Evolutionary conservation across 1,284 basidiomycete species (phyloP).

Genomic region (Tetrapyrgos nigripes): DNA sequence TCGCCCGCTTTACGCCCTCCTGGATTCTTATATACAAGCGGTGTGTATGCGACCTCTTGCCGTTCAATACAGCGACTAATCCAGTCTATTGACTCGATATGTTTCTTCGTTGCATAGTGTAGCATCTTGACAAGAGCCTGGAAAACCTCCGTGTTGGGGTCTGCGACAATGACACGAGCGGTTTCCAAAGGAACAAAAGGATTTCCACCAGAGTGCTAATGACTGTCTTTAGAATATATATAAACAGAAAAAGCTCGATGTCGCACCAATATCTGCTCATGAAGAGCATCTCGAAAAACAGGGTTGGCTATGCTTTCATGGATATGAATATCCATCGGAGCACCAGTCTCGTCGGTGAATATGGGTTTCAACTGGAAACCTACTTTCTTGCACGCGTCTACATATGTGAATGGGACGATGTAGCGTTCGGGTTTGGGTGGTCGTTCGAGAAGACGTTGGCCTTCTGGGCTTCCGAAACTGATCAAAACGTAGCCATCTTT

Average conservation of each 20-base stretch:
- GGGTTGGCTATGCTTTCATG: slow-evolving; percentile 78
- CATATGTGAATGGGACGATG: slow-evolving; percentile 80
- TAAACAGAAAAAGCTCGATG: slow-evolving; percentile 2
- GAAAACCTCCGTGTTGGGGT: slow-evolving; percentile 76
- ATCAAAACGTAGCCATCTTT: slow-evolving; percentile 75
- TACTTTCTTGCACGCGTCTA: slow-evolving; percentile 79
- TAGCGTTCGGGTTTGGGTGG: slow-evolving; percentile 76
- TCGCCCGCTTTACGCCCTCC: slow-evolving; percentile 80
- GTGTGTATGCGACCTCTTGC: slow-evolving; percentile 66
- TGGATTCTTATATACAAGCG: slow-evolving; percentile 79
- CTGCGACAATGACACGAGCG: slow-evolving; percentile 77
- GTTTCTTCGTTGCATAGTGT: slow-evolving; percentile 69
- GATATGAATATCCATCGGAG: slow-evolving; percentile 75
- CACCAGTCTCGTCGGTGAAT: slow-evolving; percentile 62
- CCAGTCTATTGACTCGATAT: slow-evolving; percentile 81
- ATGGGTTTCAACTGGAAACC: slow-evolving; percentile 76
- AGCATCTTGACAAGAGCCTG: slow-evolving; percentile 71
- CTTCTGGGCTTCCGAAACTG: slow-evolving; percentile 70
- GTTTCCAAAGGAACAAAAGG: slow-evolving; percentile 67
- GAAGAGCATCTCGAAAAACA: slow-evolving; percentile 67
- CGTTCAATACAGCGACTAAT: slow-evolving; percentile 80
- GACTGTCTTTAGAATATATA: slow-evolving; percentile 10
- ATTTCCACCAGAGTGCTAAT: slow-evolving; percentile 79
- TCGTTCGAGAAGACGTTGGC: slow-evolving; percentile 71
- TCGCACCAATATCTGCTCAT: slow-evolving; percentile 71